Base-by-base conservation (phyloP, 768 basidiomycete genomes). In the Leccinellum luteum region DNA sequence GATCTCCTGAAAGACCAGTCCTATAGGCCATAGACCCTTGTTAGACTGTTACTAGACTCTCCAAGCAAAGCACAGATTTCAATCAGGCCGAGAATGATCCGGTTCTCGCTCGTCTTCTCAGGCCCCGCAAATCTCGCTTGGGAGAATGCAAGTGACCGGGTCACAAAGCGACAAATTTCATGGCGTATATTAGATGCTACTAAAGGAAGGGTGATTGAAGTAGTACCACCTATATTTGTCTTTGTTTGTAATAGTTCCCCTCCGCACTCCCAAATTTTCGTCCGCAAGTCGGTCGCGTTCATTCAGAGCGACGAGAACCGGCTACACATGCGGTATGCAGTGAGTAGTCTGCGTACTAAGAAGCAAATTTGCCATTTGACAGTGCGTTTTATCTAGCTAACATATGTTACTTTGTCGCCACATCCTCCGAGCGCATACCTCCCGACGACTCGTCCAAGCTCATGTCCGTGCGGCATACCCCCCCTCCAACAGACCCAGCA, bases 391-490 rank as follows among this genome's bases (percentile, higher is more conserved):
- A 48, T 63, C n/a, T 60, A 83, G 86, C 75, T 88, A 79, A 88
- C 85, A 82, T 85, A 88, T 88, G 86, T 86, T 79, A 76, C 78
- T 84, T 83, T 85, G 86, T 80, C 85, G 84, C 75, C 80, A 75
- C 75, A 73, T 79, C 66, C 74, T 76, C 64, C 76, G 76, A 80
- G 75, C 76, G 73, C 74, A 76, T 72, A 68, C 75, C 64, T 69
- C 66, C 30, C 64, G 60, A 62, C 70, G 53, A 55, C 43, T 70
- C 57, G 34, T 61, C 52, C 62, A 57, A 58, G 48, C 47, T 51
- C 62, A 65, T 64, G 60, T 59, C 43, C 59, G 25, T 56, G 23
- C 52, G 28, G 32, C 43, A 6, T 59, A 48, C 25, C 54, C 54
- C 21, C 43, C 49, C 27, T 14, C 41, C 51, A 47, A 48, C 27